These are phyloP conservation scores for Stephanodiscus triporus DNA, from an alignment of 108 stramenopile genomes.

Conservation along the genomic window DNA sequence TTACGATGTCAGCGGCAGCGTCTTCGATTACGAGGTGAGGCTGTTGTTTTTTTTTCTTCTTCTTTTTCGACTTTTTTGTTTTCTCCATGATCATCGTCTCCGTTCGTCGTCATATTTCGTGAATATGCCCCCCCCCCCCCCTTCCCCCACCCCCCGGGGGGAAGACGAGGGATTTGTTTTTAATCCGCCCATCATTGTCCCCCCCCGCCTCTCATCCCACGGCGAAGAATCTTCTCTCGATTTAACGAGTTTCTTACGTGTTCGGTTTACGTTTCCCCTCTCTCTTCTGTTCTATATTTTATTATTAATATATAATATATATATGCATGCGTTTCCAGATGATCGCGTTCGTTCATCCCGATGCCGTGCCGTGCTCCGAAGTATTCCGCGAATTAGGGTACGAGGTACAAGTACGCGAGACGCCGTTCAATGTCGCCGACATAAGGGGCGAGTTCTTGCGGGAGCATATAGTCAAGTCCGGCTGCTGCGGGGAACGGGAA, in stretches of 20 bases:
- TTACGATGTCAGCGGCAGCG: slow-evolving; percentile 12
- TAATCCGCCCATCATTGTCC: too few relatives aligned
- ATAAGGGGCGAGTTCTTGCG: slow-evolving; percentile 80
- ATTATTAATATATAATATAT: too few relatives aligned
- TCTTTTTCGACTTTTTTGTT: too few relatives aligned
- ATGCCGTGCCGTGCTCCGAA: slow-evolving; percentile 59
- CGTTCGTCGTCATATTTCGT: background rate
- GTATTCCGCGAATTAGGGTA: slow-evolving; percentile 65
- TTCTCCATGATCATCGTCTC: too few relatives aligned
- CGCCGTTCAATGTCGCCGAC: slow-evolving; percentile 78
- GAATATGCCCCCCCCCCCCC: slow-evolving; percentile 7
- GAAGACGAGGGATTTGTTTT: too few relatives aligned
- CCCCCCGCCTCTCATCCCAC: too few relatives aligned
- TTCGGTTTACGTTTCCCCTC: too few relatives aligned
- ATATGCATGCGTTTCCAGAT: too few relatives aligned
- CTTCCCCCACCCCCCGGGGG: slow-evolving; percentile 19
- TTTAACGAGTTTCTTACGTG: too few relatives aligned
- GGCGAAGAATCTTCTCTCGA: too few relatives aligned
- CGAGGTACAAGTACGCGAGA: slow-evolving; percentile 59
- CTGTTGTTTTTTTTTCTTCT: too few relatives aligned
- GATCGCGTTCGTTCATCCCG: slow-evolving; percentile 81
- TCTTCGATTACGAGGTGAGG: slow-evolving; percentile 17
- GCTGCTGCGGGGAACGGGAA: slow-evolving; percentile 96
- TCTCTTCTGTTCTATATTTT: too few relatives aligned
- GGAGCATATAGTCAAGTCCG: slow-evolving; percentile 72